Evolutionary conservation across 441 rosid genomes (phyloP).

Genomic region (Populus hybrid): DNA sequence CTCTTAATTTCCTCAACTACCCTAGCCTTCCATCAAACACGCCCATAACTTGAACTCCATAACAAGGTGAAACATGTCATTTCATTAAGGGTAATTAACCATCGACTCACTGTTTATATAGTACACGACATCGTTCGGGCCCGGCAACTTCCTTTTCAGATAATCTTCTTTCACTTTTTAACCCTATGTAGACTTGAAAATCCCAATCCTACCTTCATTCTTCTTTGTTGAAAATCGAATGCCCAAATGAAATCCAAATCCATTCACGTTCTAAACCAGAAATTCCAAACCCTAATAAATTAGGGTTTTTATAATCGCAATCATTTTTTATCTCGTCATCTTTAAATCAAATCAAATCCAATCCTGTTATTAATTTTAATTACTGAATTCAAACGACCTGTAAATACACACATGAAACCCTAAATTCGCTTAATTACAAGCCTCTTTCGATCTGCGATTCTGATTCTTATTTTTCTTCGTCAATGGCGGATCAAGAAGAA

Average conservation of each 20-base stretch:
- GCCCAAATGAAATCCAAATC: background rate
- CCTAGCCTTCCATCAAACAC: background rate
- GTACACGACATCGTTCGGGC: background rate
- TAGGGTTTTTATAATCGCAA: slow-evolving; percentile 2
- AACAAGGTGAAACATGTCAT: background rate
- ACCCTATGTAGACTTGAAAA: background rate
- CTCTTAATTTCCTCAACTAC: background rate
- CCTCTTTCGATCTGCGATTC: slow-evolving; percentile 9
- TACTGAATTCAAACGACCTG: slow-evolving; percentile 17
- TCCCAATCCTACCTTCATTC: slow-evolving; percentile 1
- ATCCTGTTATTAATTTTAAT: background rate
- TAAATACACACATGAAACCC: slow-evolving; percentile 14
- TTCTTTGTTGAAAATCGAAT: background rate
- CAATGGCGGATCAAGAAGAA: slow-evolving; percentile 96
- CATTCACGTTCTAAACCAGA: slow-evolving; percentile 2
- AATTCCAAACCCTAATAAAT: slow-evolving; percentile 3
- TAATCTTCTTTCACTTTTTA: slow-evolving; percentile 5
- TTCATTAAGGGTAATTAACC: background rate
- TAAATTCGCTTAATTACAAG: slow-evolving; percentile 18
- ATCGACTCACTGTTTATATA: background rate
- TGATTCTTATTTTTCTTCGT: background rate
- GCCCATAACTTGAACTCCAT: background rate
- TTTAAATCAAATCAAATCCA: background rate
- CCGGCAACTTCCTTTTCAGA: background rate
- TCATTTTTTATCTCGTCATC: background rate